Base-by-base conservation (phyloP, 2,329 filamentous ascomycete genomes). In the Teratosphaeriaceae sp. region DNA sequence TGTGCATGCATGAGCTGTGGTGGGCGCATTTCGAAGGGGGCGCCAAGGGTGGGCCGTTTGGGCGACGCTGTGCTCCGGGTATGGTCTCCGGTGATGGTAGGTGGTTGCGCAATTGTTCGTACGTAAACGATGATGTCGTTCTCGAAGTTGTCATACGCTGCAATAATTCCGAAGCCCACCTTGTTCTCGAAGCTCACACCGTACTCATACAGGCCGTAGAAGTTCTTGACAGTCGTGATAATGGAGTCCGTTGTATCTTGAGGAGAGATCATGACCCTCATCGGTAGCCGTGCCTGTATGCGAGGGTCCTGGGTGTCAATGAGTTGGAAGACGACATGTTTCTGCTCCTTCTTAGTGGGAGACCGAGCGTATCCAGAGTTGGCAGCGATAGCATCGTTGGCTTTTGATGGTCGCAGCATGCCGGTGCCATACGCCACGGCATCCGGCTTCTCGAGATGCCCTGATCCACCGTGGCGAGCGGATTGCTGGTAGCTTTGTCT, bases 231-330 rank as follows among this genome's bases (percentile, higher is more conserved):
- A 1, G 92, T 97, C 12, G 88, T 92, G 51, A 97, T 87, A 69
- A 98, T 98, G 26, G 89, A 96, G 63, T 97, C 90, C 18, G 90
- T 97, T 40, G 87, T 89, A 71, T 98, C 92, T 66, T 97, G 89
- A 36, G 87, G 87, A 60, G 84, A 95, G 55, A 98, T 96, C 60
- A 94, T 85, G 42, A 90, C 85, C 58, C 85, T 76, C 79, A 90
- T 82, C n/a, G 85, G 85, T 53, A 89, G 73, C 60, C 85, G 82
- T 67, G 84, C 84, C 56, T 62, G 59, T 39, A 61, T 57, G 30
- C 57, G 56, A 43, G 59, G 57, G 46, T 62, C 58, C 35, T 57
- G 49, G n/a, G 48, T 51, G 43, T 61, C 58, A 54, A 88, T 73
- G 42, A 88, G 75, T 65, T 87, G 82, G 66, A 90, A 89, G 71